phyloP scores from a whole-genome alignment of 495 filamentous ascomycete species.

The Aspergillus ostianus region DNA sequence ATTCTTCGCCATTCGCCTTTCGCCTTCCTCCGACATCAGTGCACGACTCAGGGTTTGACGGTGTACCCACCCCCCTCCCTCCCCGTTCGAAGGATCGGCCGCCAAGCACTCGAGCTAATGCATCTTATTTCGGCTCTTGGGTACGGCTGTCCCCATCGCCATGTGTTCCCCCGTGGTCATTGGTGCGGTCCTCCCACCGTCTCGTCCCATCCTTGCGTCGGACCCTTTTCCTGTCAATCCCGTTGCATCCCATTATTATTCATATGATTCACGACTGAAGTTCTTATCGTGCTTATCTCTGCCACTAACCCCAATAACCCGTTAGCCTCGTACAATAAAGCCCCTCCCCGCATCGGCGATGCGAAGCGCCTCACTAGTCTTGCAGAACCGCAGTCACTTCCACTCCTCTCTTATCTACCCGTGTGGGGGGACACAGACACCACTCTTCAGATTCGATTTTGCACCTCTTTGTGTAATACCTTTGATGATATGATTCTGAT shows the following conservation, averaged over 20 bases:
- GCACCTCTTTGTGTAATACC: neutral
- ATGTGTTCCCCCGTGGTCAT: neutral
- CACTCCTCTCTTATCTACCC: neutral
- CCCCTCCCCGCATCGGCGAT: neutral
- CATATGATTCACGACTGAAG: neutral
- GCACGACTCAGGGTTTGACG: neutral
- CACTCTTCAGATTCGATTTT: neutral
- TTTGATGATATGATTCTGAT: neutral
- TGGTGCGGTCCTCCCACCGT: neutral
- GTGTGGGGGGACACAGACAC: neutral
- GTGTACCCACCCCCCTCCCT: neutral
- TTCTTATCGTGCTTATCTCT: neutral
- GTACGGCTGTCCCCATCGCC: neutral
- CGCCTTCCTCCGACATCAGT: no score
- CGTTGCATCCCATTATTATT: neutral
- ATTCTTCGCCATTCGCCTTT: no score
- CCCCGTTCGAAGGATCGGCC: neutral
- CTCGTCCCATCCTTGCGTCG: neutral
- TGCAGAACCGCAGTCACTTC: neutral
- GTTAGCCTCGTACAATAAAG: neutral
- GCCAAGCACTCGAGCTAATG: neutral
- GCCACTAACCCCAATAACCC: neutral
- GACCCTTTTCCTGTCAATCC: neutral
- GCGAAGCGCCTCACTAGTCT: neutral
- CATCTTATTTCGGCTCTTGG: neutral